Conservation (phyloP, 2,329 filamentous ascomycete genomes). For the Ceratocystis smalleyi region DNA sequence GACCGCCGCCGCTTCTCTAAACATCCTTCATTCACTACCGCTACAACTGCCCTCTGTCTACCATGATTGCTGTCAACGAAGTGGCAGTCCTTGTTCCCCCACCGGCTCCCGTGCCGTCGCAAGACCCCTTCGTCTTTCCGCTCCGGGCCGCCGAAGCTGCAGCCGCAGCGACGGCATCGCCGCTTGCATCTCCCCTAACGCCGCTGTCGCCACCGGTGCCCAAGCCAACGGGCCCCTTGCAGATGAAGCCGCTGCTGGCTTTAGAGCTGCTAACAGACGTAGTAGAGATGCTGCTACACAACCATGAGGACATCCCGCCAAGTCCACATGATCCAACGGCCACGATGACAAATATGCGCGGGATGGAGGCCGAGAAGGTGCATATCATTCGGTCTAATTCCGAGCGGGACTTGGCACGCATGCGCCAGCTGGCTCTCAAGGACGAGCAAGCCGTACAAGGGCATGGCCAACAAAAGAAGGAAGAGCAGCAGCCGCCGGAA, state of each 20-base stretch:
- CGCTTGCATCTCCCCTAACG: conserved; percentile 19
- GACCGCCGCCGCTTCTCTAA: not conserved
- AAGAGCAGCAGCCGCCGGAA: not conserved
- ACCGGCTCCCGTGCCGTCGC: conserved; percentile 30
- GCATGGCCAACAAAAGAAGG: conserved; percentile 7
- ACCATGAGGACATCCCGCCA: conserved; percentile 64
- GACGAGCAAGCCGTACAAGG: conserved; percentile 19
- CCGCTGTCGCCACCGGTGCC: conserved; percentile 20
- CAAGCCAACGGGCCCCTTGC: conserved; percentile 23
- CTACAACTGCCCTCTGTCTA: not conserved
- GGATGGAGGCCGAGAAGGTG: conserved; percentile 46
- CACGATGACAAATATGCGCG: conserved; percentile 50
- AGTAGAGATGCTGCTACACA: conserved; percentile 53
- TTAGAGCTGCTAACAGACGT: conserved; percentile 63
- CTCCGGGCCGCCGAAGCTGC: conserved; percentile 8
- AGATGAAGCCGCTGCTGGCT: conserved; percentile 55
- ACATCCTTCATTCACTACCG: not conserved
- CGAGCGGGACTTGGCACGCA: conserved; percentile 34
- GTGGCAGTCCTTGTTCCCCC: conserved; percentile 23
- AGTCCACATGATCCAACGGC: conserved; percentile 52
- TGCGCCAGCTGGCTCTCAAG: conserved; percentile 29
- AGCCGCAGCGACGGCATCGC: not conserved
- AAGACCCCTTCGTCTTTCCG: conserved; percentile 25
- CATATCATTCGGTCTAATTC: conserved; percentile 44
- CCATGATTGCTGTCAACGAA: conserved; percentile 2